Base-by-base conservation (phyloP, 2,329 filamentous ascomycete genomes). In the Trichophyton verrucosum region DNA sequence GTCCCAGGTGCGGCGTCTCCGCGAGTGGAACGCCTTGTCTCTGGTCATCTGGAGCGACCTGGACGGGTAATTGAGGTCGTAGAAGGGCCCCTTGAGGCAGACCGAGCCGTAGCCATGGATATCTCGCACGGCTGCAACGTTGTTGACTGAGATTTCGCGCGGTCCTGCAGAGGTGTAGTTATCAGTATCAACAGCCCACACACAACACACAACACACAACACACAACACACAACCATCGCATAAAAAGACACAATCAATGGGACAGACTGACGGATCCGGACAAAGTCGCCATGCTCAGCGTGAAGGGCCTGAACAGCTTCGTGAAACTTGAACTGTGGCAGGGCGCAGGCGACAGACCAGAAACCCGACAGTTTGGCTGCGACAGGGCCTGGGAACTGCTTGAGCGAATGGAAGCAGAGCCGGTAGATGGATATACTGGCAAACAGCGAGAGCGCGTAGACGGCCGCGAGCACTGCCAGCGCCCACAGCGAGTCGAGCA, bases 271-370 rank as follows among this genome's bases (percentile, higher is more conserved):
- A 69, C 70, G 68, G 11, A 68, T 64, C 17, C 70, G 64, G 11
- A 73, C 65, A 55, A 68, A 69, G 22, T 70, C 67, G 0, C 71
- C 71, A 58, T 69, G 68, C 33, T 66, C 60, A 15, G 53, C 6
- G 38, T 70, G 69, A 5, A 71, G 61, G 5, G 60, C 59, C 2
- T 67, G 57, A 11, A 66, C 51, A 59, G 62, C 62, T 20, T 59
- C 33, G 44, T 58, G 49, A 7, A 59, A 61, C 38, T 66, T 65
- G n/a, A 68, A 36, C 1, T 64, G 64, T 9, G 60, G 64, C 2
- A 62, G 61, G 0, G 64, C 62, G n/a, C 65, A 24, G 27, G 42
- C 62, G 9, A 61, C 62, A 3, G 62, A 59, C 17, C 66, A 68
- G 40, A 69, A 65, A 4, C 65, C 63, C 1, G 68, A 65, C 3